Base-by-base conservation (phyloP, 2,329 filamentous ascomycete genomes). In the Penicillium polonicum region DNA sequence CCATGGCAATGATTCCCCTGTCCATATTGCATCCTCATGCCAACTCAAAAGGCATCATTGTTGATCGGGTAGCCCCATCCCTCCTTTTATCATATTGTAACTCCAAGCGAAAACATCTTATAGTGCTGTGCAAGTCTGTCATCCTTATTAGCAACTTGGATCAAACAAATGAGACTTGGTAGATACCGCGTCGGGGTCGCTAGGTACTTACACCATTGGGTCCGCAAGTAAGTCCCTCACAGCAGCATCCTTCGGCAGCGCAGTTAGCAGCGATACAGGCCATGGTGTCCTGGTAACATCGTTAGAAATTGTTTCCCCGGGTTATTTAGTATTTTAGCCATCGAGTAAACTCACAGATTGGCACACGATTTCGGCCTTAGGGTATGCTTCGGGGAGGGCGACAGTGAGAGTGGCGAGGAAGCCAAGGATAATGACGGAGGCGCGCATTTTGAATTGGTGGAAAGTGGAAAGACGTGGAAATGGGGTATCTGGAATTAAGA, bases 301-400 rank as follows among this genome's bases (percentile, higher is more conserved):
- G 3, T 57, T 36, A 57, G 48, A 7, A 46, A 36, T 13, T 4
- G 17, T 19, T 17, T 10, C n/a, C 1, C 13, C 4, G 2, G 10
- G 5, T n/a, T 29, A 1, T n/a, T 2, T 1, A 36, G 19, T 10
- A 12, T 10, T 19, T 19, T 31, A 7, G 25, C 43, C 19, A 57
- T 44, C 17, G 17, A 7, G 15, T 5, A 17, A 10, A 53, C 55
- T 43, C 21, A 57, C 55, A 25, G 55, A 57, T 53, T 46, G 48
- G 10, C 55, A 57, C 8, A 42, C 13, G 7, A 52, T 36, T 13
- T 5, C 27, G 5, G 53, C 63, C 19, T 59, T 51, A 15, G 50
- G 58, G 36, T 53, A 61, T 10, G 60, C 23, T 36, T 63, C 56
- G 0, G 61, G 63, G 1, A 65, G 39, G 0, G 63, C 63, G 39